Base-by-base conservation (phyloP, 371 early-diverging fungal genomes). In the Saksenaea oblongispora region DNA sequence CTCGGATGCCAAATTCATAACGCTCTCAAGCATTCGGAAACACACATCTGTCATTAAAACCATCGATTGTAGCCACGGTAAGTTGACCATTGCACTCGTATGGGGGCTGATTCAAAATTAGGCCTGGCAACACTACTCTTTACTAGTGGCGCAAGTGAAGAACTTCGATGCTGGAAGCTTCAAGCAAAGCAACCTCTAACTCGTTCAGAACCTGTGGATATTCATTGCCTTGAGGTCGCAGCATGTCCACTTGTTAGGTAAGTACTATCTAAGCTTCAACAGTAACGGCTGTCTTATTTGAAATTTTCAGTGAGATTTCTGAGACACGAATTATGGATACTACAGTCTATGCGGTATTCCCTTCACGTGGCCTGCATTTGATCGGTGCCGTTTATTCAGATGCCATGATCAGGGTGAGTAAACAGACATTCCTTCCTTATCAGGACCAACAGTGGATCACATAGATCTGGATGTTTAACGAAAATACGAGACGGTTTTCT, bases 291-390 rank as follows among this genome's bases (percentile, higher is more conserved):
- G 9, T n/a, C 1, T 37, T 34, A 58, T 35, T 5, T 13, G 28
- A 13, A 13, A 13, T n/a, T 18, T 54, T 71, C 10, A 84, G 78
- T 54, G 77, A 79, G 47, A 74, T 71, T 13, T 72, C 79, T 39
- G 87, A 87, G 59, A 81, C 85, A 0, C 70, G 87, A 24, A 85
- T 87, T 53, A 87, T 87, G 87, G 85, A 85, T 55, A 72, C 80
- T 0, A 81, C 84, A 1, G 78, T 76, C 0, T 74, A 78, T 56
- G 73, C 69, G 9, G 58, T 80, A 17, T 63, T 70, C 14, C 35
- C 70, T 5, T 27, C 58, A 11, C 70, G 69, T n/a, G 74, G 80
- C 3, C 68, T 78, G 15, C 87, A 87, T 67, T 67, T 87, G 56
- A 66, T 87, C 28, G 83, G 79, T 10, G 80, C 84, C 4, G 85